Evolutionary conservation across 2,329 filamentous ascomycete genomes (phyloP), one percentile per base, ranked within the genome.

Genomic region (Fusarium sp.): DNA sequence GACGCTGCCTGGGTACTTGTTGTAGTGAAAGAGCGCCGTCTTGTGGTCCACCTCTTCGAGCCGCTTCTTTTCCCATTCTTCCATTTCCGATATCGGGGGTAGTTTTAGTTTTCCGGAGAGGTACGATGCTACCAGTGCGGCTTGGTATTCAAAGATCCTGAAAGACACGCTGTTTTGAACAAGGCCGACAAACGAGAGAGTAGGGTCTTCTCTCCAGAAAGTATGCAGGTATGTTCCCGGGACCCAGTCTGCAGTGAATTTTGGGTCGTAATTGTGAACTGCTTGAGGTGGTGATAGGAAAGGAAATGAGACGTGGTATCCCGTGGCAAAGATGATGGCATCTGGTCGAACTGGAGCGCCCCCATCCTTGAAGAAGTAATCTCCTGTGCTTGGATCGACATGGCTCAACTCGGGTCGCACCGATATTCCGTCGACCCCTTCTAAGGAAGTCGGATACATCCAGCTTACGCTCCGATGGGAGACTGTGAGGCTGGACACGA

Each of bases 381-480:
- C 64, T 38, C 70, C 58, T 27, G 64, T 70, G 16, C 38, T 40
- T 14, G 64, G 25, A 18, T 70, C 68, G 13, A 73, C 35, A 11
- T 57, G 63, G 22, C 50, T 68, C 35, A 70, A 60, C 36, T 59
- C 67, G 31, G 52, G 60, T 16, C 68, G 68, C 0, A 71, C 20
- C 8, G 69, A 56, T 38, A 71, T 71, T 14, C 90, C 38, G 16
- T 61, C 29, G 6, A 61, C 58, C 29, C 38, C 58, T 61, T 45
- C 58, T 1, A 61, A 42, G 0, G 58, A 61, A 1, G 58, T 61
- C 6, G 58, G 58, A 61, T 61, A 61, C 58, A 61, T 61, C 58
- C 58, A 61, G 40, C 18, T 61, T 22, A 27, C 40, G 29, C 38
- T 61, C 4, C 58, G 58, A 42, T 61, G 58, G n/a, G 58, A 61